Conservation (phyloP, 2,329 filamentous ascomycete genomes). For the Paraconiothyrium sp. region DNA sequence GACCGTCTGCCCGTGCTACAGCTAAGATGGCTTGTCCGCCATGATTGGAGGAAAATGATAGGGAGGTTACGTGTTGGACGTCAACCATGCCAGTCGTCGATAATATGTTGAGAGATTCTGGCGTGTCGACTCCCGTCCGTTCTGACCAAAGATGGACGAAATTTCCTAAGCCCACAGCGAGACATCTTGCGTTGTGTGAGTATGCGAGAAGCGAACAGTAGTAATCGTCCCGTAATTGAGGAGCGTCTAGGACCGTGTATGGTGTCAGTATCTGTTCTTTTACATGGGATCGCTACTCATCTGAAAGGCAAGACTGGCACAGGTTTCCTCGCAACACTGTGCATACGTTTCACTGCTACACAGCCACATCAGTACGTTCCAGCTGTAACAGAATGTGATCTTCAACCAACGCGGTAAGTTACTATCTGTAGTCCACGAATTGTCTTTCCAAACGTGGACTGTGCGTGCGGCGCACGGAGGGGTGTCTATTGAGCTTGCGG, state of each 20-base stretch:
- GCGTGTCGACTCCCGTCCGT: constrained; percentile 69
- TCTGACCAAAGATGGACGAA: constrained; percentile 93
- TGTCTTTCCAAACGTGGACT: constrained; percentile 52
- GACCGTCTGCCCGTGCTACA: constrained; percentile 80
- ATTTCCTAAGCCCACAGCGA: constrained; percentile 84
- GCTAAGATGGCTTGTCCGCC: constrained; percentile 84
- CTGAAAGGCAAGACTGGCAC: constrained; percentile 81
- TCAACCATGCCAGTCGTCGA: constrained; percentile 40
- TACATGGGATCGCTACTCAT: constrained; percentile 56
- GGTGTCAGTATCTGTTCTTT: constrained; percentile 40
- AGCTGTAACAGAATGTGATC: not conserved
- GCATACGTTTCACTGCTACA: constrained; percentile 39
- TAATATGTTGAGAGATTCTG: constrained; percentile 64
- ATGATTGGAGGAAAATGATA: constrained; percentile 86
- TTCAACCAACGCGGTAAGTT: constrained; percentile 43
- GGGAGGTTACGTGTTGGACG: constrained; percentile 72
- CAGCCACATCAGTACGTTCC: not conserved
- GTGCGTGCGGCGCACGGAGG: constrained; percentile 15
- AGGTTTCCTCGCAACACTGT: constrained; percentile 41
- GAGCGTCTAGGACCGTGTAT: constrained; percentile 83
- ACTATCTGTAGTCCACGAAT: constrained; percentile 51
- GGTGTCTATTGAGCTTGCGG: constrained; percentile 16
- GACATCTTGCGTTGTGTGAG: constrained; percentile 74
- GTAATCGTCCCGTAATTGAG: constrained; percentile 89
- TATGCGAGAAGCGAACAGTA: constrained; percentile 94